Conservation (phyloP, 345 rosid genomes). For the Eucalyptus erythrocorys region DNA sequence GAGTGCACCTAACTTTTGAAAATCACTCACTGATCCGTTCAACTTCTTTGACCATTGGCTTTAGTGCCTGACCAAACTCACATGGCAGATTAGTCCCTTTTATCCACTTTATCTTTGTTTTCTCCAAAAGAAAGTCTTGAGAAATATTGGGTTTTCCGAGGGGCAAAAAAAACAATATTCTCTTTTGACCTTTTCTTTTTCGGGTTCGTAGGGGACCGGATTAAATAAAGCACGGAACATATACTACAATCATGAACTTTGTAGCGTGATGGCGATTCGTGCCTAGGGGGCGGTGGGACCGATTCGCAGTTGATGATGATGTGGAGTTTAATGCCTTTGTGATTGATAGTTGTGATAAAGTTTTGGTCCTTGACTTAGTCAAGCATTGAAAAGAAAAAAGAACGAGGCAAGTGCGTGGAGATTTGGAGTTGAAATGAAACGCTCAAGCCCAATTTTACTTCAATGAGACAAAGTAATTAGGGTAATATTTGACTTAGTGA, state of each 20-base stretch:
- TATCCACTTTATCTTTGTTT: background rate
- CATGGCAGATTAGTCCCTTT: background rate
- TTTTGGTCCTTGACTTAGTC: background rate
- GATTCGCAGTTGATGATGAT: background rate
- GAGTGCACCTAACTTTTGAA: slow-evolving; percentile 3
- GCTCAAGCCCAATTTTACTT: background rate
- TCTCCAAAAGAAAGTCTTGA: background rate
- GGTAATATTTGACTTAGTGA: background rate
- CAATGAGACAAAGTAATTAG: background rate
- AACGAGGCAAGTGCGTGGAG: background rate
- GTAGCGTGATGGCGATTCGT: background rate
- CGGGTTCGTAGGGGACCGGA: background rate
- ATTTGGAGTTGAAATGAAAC: background rate
- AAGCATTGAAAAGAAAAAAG: background rate
- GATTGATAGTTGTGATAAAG: background rate
- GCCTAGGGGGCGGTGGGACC: background rate
- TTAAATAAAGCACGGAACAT: background rate
- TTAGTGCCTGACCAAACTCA: background rate
- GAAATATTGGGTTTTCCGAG: background rate
- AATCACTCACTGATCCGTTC: background rate
- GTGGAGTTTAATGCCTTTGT: background rate
- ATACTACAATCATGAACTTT: background rate
- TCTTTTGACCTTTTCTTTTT: background rate
- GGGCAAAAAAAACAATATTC: background rate
- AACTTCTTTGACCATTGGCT: slow-evolving; percentile 1